phyloP scores from a whole-genome alignment of 2,329 filamentous ascomycete genomes.

The Microcera coccophila region DNA sequence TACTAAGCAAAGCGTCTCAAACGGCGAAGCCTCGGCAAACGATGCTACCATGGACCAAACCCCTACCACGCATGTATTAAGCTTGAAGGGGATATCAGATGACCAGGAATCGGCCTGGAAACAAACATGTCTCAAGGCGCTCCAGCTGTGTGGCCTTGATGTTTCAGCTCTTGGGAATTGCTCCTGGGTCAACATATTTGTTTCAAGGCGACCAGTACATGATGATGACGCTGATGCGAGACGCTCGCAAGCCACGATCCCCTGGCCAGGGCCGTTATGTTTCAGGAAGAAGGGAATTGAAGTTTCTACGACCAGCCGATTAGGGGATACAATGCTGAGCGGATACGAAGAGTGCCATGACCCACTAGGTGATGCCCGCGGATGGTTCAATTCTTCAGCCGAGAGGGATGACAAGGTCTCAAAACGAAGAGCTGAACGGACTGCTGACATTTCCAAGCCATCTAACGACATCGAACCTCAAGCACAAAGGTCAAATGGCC shows the following conservation, averaged over 20 bases:
- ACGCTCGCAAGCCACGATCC: constrained; percentile 41
- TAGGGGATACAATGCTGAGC: constrained; percentile 38
- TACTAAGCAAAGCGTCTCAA: constrained; percentile 21
- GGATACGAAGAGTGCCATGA: constrained; percentile 45
- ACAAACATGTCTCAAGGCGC: constrained; percentile 46
- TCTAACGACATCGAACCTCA: constrained; percentile 40
- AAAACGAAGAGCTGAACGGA: constrained; percentile 50
- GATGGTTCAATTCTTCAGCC: constrained; percentile 43
- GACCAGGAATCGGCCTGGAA: constrained; percentile 46
- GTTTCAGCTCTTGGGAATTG: constrained; percentile 40
- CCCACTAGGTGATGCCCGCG: constrained; percentile 44
- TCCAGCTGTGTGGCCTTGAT: constrained; percentile 49
- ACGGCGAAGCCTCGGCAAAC: constrained; percentile 30
- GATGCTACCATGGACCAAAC: constrained; percentile 41
- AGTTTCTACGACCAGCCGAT: constrained; percentile 35
- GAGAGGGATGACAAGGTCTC: constrained; percentile 47
- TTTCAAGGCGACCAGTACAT: constrained; percentile 42
- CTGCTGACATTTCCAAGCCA: constrained; percentile 40
- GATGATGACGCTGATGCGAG: constrained; percentile 43
- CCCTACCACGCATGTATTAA: constrained; percentile 49
- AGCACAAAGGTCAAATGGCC: constrained; percentile 42
- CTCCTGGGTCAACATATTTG: constrained; percentile 50
- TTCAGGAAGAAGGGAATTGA: constrained; percentile 48
- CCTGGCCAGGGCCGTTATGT: constrained; percentile 54
- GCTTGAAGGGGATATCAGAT: constrained; percentile 39